phyloP scores from a whole-genome alignment of 805 yeast genomes.

The Saccharomycopsis sp. region DNA sequence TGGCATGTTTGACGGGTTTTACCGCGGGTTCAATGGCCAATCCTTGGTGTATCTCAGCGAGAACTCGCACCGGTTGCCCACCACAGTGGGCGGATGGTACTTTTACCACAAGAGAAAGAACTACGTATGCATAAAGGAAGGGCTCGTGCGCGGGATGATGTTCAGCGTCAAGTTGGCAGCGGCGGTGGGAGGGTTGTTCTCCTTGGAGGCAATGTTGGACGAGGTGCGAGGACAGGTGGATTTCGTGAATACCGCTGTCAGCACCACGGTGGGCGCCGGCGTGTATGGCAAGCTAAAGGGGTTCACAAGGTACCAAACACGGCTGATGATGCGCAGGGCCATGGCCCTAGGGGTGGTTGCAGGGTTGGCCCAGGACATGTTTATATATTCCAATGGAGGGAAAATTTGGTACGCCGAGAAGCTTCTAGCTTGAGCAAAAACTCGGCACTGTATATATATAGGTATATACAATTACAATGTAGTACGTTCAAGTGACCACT shows the following conservation, averaged over 20 bases:
- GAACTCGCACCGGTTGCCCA: conserved; percentile 75
- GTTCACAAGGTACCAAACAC: conserved; percentile 36
- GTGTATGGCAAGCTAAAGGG: conserved; percentile 37
- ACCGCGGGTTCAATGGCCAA: conserved; percentile 46
- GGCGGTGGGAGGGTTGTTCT: conserved; percentile 43
- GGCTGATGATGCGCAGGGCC: conserved; percentile 41
- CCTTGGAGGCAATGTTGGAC: conserved; percentile 57
- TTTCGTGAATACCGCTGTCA: conserved; percentile 51
- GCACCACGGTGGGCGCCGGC: conserved; percentile 45
- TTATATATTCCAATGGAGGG: conserved; percentile 51
- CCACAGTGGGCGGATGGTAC: conserved; percentile 76
- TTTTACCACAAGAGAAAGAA: conserved; percentile 79
- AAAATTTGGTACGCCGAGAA: conserved; percentile 71
- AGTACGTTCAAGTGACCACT: too few relatives aligned
- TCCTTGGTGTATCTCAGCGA: conserved; percentile 62
- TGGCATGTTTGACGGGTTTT: conserved; percentile 49
- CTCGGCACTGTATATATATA: too few relatives aligned
- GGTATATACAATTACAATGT: too few relatives aligned
- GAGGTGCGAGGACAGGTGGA: conserved; percentile 43
- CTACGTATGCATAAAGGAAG: conserved; percentile 56
- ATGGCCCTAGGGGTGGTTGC: conserved; percentile 46
- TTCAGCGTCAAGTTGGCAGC: conserved; percentile 35
- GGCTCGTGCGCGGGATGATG: conserved; percentile 40
- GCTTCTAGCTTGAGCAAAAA: too few relatives aligned
- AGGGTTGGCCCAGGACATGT: conserved; percentile 60